phyloP scores from a whole-genome alignment of 306 rosid species.

The Prunus salicina region DNA sequence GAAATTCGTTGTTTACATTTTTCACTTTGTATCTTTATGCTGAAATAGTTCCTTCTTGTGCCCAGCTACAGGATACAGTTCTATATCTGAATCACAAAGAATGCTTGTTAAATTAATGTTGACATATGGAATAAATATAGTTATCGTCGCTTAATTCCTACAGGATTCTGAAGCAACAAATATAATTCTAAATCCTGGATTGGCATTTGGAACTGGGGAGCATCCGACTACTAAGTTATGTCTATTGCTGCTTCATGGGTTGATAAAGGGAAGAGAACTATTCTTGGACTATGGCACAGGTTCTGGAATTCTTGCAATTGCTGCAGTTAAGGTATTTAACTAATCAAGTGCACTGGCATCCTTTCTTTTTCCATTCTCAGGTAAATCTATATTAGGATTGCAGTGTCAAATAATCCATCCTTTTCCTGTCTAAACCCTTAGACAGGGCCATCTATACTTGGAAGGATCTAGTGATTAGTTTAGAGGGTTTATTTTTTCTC shows the following conservation, averaged over 20 bases:
- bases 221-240: conserved; percentile 81
- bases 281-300: conserved; percentile 93
- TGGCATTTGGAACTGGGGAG: conserved; percentile 95
- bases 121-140: not conserved
- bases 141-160: not conserved
- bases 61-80: not conserved
- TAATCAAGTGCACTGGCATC: not conserved
- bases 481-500: not conserved
- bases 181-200: conserved; percentile 75
- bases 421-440: not conserved
- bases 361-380: not conserved
- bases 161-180: conserved; percentile 76
- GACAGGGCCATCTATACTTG: not conserved
- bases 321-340: conserved; percentile 70
- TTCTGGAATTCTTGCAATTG: conserved; percentile 88
- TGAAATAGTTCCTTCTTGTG: not conserved
- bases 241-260: conserved; percentile 58
- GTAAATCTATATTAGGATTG: not conserved
- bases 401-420: not conserved
- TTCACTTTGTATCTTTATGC: not conserved
- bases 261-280: conserved; percentile 70
- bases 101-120: not conserved
- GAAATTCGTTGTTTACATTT: not conserved
- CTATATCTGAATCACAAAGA: not conserved
- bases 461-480: too few relatives aligned